phyloP scores from a whole-genome alignment of 2,329 filamentous ascomycete species.

The Penicillium sp. region DNA sequence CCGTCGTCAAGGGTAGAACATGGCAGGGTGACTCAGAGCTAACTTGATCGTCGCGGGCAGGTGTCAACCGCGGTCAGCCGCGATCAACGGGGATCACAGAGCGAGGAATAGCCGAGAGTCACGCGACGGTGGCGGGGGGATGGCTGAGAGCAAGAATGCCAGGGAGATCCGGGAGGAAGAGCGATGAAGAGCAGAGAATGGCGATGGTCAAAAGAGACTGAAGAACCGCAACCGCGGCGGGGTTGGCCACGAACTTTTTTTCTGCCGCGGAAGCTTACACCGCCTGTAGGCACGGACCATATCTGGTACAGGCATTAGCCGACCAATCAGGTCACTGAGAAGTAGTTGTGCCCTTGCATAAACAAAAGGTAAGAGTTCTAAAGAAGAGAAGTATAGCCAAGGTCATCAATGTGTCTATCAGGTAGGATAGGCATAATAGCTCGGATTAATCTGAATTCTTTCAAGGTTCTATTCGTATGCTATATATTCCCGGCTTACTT shows the following conservation, averaged over 20 bases:
- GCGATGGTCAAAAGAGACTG: conserved; percentile 15
- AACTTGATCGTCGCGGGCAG: conserved; percentile 25
- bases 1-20: conserved; percentile 39
- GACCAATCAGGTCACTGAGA: not conserved
- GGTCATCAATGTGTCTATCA: too few species aligned
- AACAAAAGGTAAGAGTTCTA: too few species aligned
- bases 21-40: conserved; percentile 35
- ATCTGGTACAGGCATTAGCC: not conserved
- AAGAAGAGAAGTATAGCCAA: too few species aligned
- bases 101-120: not conserved
- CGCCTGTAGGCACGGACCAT: conserved; percentile 5
- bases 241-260: conserved; percentile 33
- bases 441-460: too few species aligned
- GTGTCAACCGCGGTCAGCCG: conserved; percentile 22
- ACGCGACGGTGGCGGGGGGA: not conserved
- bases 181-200: conserved; percentile 3
- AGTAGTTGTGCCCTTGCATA: not conserved
- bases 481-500: too few species aligned
- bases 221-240: conserved; percentile 20
- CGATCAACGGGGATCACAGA: conserved; percentile 6
- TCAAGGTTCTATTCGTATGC: too few species aligned
- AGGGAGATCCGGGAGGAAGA: not conserved
- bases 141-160: not conserved
- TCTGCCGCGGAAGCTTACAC: conserved; percentile 26
- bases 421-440: too few species aligned